These are phyloP conservation scores for Phallus indusiatus DNA, from an alignment of 768 basidiomycete genomes.

Conservation along the genomic window DNA sequence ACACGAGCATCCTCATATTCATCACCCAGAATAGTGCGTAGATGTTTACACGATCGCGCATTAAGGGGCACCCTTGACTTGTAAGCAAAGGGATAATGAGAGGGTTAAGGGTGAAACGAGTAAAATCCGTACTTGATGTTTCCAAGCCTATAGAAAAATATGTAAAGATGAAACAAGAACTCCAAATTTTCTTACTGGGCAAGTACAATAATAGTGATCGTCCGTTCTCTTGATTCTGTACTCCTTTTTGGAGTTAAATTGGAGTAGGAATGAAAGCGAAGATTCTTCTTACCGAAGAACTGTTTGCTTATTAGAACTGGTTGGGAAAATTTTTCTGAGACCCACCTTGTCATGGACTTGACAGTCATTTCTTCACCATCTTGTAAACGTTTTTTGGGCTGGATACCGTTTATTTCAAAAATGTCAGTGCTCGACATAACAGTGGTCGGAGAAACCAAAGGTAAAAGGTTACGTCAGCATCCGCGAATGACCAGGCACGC, in stretches of 20 bases:
- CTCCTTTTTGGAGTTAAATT: slow-evolving; percentile 11
- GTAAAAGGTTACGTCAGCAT: no score
- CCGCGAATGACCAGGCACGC: no score
- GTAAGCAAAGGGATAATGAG: neutral
- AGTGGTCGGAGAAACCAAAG: no score
- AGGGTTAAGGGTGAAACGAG: no score
- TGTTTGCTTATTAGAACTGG: no score
- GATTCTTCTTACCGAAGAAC: neutral
- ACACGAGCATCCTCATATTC: slow-evolving; percentile 35
- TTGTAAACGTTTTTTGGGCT: slow-evolving; percentile 35
- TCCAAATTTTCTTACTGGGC: slow-evolving; percentile 21
- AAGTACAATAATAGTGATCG: slow-evolving; percentile 36
- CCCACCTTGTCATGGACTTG: slow-evolving; percentile 26
- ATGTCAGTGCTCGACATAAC: slow-evolving; percentile 30
- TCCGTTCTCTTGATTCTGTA: slow-evolving; percentile 31
- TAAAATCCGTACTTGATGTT: slow-evolving; percentile 15
- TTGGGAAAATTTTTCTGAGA: neutral
- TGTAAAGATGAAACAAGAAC: neutral
- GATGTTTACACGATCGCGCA: slow-evolving; percentile 41
- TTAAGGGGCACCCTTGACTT: slow-evolving; percentile 26
- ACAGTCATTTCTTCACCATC: slow-evolving; percentile 43
- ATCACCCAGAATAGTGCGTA: slow-evolving; percentile 35
- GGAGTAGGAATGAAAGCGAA: no score
- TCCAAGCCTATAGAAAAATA: slow-evolving; percentile 10
- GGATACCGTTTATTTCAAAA: slow-evolving; percentile 40